Base-by-base conservation (phyloP, 2,329 filamentous ascomycete species). In the Neofusicoccum kwambonambiense region DNA sequence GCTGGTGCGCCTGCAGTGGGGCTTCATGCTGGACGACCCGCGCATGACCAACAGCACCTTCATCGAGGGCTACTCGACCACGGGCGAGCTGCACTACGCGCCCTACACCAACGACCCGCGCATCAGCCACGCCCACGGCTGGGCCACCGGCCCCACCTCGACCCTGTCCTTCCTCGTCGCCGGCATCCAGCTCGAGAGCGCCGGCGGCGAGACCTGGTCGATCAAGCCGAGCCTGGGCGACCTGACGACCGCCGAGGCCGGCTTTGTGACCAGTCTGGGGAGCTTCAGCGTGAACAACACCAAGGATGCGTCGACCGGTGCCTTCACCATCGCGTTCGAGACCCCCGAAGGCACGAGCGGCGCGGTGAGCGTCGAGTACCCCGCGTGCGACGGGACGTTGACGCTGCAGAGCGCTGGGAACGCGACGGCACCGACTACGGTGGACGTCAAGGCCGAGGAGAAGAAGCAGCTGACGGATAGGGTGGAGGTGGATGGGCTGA, bases 21-120 rank as follows among this genome's bases (percentile, higher is more conserved):
- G 86, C 9, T 87, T 84, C 84, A 88, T 88, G 68, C 75, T 87
- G 15, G 78, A 82, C 65, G 81, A 87, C 65, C 79, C 82, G 1
- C 83, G 85, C 67, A 85, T 85, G 19, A 87, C 86, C 0, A 78
- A 82, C 64, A 84, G 80, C 47, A 88, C 87, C 0, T 81, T 85
- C 27, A 80, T 87, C 34, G 87, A 89, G 72, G 86, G 86, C 0
- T 88, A 87, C 65, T 77, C 85, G 1, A 73, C 72, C 0, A 80
- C 88, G 67, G 85, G 85, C 79, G 85, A 2, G 78, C 77, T 47
- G 76, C 80, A 58, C 54, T 82, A 84, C 62, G 76, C 76, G 1
- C 76, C 74, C 2, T 81, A 81, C 66, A 50, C 4, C 31, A 58
- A 58, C 51, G 77, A 74, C 1, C 72, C 72, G 0, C 80, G 77